phyloP scores from a whole-genome alignment of 371 early-diverging fungal species.

The Synchytrium microbalum region DNA sequence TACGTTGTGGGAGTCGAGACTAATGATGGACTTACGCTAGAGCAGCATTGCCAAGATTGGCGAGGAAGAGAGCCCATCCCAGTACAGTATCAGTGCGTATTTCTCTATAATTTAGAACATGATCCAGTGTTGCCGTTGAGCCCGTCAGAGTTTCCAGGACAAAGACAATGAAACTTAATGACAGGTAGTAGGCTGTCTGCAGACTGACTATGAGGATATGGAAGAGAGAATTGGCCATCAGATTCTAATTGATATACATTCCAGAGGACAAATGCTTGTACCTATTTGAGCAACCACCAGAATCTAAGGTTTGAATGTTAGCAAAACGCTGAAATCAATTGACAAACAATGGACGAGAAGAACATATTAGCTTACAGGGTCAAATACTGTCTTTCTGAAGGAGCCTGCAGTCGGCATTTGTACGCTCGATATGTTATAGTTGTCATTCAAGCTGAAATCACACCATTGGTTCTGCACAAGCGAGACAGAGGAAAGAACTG shows the following conservation, averaged over 20 bases:
- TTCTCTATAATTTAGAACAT: constrained; percentile 53
- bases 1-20: constrained; percentile 13
- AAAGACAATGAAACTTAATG: constrained; percentile 47
- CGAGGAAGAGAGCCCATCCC: constrained; percentile 64
- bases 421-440: too few relatives aligned
- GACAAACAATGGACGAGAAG: not conserved
- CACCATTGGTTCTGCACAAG: too few relatives aligned
- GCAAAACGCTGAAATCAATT: constrained; percentile 5
- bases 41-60: constrained; percentile 55
- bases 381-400: not conserved
- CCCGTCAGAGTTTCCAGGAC: constrained; percentile 54
- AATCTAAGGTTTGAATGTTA: not conserved
- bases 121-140: constrained; percentile 54
- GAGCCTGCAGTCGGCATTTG: not conserved
- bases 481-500: too few relatives aligned
- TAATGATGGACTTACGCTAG: constrained; percentile 36
- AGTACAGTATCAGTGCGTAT: constrained; percentile 60
- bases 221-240: constrained; percentile 14
- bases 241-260: constrained; percentile 2
- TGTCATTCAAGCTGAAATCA: too few relatives aligned
- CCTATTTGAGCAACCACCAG: constrained; percentile 3
- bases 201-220: constrained; percentile 33
- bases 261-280: constrained; percentile 6
- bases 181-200: constrained; percentile 54
- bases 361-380: not conserved